phyloP scores from a whole-genome alignment of 768 basidiomycete species.

The Trametopsis cervina region DNA sequence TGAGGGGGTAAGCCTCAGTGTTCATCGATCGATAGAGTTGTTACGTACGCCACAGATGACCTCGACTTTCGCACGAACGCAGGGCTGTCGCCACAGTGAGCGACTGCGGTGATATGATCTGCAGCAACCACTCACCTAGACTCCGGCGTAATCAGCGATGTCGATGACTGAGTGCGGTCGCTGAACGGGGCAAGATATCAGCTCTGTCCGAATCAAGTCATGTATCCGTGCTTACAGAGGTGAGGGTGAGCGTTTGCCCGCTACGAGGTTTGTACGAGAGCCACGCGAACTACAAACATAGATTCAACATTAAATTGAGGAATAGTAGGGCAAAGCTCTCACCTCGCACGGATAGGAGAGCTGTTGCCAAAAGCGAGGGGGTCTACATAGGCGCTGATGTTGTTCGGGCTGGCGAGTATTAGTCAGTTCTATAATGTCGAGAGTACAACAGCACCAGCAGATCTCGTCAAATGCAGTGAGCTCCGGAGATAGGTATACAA shows the following conservation, averaged over 20 bases:
- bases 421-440: neutral
- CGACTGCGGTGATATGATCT: too few species aligned
- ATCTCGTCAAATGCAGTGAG: too few species aligned
- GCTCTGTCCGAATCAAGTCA: neutral
- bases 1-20: neutral
- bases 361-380: conserved; percentile 9
- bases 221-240: neutral
- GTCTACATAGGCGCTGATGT: conserved; percentile 24
- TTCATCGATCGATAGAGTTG: neutral
- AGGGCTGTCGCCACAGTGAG: conserved; percentile 14
- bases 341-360: conserved; percentile 10
- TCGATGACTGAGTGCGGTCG: conserved; percentile 1
- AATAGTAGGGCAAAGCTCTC: neutral
- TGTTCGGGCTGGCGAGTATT: conserved; percentile 26
- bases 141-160: conserved; percentile 23
- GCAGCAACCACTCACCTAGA: conserved; percentile 17
- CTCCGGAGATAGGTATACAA: neutral
- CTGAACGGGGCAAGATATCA: neutral
- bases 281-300: conserved; percentile 3
- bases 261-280: neutral
- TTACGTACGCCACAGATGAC: conserved; percentile 5
- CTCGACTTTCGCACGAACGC: conserved; percentile 15
- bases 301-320: neutral
- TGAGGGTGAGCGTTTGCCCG: neutral
- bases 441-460: neutral